Evolutionary conservation across 2,329 filamentous ascomycete genomes (phyloP), one percentile per base, ranked within the genome.

Genomic region (Elsinoe batatas): DNA sequence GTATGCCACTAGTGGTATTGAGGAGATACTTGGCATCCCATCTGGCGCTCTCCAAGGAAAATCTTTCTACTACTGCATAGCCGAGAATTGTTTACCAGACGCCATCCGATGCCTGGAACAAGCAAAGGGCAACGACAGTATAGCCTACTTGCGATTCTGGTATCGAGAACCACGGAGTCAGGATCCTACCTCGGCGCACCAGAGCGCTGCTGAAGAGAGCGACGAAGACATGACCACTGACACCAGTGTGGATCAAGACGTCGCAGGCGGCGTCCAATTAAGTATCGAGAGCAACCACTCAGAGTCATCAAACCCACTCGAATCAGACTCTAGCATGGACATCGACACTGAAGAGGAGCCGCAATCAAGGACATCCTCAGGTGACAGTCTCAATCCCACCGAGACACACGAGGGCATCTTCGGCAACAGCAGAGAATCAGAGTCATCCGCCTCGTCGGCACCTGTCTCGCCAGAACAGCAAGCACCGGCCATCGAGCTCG

Each of bases 51-150:
- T 94, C 60, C 79, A 82, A 60, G 83, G 87, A 40, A 84, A 84
- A 62, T 91, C 87, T 67, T 94, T 95, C 68, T 95, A 94, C 68
- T 87, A 89, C 63, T 91, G 87, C 65, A 93, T 95, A 51, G 81
- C 87, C 57, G 82, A 87, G 62, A 85, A 83, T 58, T 93, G 87
- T 62, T 74, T 93, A 26, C 74, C 79, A 7, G 87, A 93, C 62
- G 88, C 88, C 3, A 81, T 91, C 33, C 80, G 82, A 59, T 91
- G 86, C 63, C 71, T 95, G 32, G 89, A 94, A 69, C 86, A 85
- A 61, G 88, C 89, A 18, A 95, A 95, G 67, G 85, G 85, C 26
- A 94, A 95, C 63, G 88, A 95, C 67, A 94, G 89, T 1, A 93
- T 94, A 64, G 88, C 89, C 1, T 94, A 95, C 64, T 75, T 95